Evolutionary conservation across 345 rosid species (phyloP), one percentile per base, ranked within the genome.

Genomic region (Salix brachista): DNA sequence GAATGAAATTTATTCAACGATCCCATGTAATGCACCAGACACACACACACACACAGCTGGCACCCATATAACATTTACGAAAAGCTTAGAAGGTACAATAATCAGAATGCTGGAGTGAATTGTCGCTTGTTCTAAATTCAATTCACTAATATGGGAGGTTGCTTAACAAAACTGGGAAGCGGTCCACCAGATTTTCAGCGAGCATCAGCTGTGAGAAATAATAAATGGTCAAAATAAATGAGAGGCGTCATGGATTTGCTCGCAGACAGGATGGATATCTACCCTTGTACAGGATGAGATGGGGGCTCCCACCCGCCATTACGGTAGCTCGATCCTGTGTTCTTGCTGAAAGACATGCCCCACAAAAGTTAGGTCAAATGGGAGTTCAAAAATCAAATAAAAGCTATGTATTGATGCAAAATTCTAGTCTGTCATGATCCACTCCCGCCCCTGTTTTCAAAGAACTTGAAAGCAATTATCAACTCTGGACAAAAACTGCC

Each of bases 111-210:
- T 37, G 26, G 75, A 36, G 8, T 4, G 19, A n/a, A 0, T 32
- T 64, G 61, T 64, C 41, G 36, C 48, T 19, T 65, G 21, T 36
- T 71, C 62, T 21, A 46, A 18, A 65, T 82, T 79, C 80, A 79
- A 65, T 7, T 80, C 50, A 74, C 48, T 21, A 13, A 28, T 42
- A 70, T 30, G 76, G 48, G 16, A 65, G 2, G 44, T 12, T 36
- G 58, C 30, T 41, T 19, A 14, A 1, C n/a, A 26, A 4, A 23
- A 30, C 18, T 28, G 41, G 21, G 65, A 44, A 32, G 25, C 67
- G 79, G 81, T 30, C 83, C 81, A 76, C 77, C 37, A 65, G 64
- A 77, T 2, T 1, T 32, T 70, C 46, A 41, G 37, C 60, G n/a
- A 46, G 61, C 4, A 32, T 9, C 58, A 69, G 65, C 70, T 26